Conservation (phyloP, 2,329 filamentous ascomycete genomes). For the Alternaria metachromatica region DNA sequence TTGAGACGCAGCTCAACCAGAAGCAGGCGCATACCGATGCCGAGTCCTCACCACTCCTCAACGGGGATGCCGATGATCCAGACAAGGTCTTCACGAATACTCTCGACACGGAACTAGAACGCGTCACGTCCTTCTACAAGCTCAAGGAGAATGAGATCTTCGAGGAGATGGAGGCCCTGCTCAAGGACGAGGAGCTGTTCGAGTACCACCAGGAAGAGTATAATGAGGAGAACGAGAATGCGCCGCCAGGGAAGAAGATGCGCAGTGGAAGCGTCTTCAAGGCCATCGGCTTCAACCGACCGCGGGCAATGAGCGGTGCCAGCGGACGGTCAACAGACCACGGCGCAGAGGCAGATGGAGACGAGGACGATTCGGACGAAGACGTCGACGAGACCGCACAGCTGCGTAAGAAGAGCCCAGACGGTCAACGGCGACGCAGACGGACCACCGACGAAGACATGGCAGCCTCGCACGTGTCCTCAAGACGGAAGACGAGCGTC, state of each 20-base stretch:
- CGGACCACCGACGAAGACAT: constrained; percentile 57
- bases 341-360: constrained; percentile 55
- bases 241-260: constrained; percentile 47
- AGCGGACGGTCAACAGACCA: constrained; percentile 50
- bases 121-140: constrained; percentile 89
- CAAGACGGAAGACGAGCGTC: constrained; percentile 67
- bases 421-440: constrained; percentile 35
- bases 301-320: constrained; percentile 54
- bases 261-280: constrained; percentile 62
- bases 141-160: constrained; percentile 88
- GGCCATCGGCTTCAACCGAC: constrained; percentile 53
- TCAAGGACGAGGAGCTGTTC: constrained; percentile 74
- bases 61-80: constrained; percentile 68
- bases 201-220: constrained; percentile 61
- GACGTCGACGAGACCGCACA: constrained; percentile 61
- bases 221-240: constrained; percentile 46
- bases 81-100: constrained; percentile 82
- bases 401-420: constrained; percentile 50
- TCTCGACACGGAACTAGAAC: constrained; percentile 88
- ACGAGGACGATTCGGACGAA: constrained; percentile 64
- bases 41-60: constrained; percentile 84
- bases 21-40: constrained; percentile 66
- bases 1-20: constrained; percentile 84
- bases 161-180: constrained; percentile 78
- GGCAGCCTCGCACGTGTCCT: constrained; percentile 68